Conservation (phyloP, 768 basidiomycete species). For the Collybiopsis luxurians region DNA sequence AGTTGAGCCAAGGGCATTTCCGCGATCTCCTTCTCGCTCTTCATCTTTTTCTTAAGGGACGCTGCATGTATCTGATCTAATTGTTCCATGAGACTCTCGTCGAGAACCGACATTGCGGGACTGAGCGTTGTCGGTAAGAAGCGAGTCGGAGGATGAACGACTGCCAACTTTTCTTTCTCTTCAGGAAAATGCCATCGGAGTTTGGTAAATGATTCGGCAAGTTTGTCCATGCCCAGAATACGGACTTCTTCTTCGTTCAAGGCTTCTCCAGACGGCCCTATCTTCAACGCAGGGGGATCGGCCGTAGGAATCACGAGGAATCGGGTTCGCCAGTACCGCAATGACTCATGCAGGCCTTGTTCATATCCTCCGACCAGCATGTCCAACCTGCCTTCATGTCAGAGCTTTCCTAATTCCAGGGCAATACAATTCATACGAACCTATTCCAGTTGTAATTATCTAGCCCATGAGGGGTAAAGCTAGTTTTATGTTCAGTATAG, state of each 20-base stretch:
- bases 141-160: conserved; percentile 57
- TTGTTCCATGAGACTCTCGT: conserved; percentile 75
- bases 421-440: conserved; percentile 31
- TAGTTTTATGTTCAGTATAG: conserved; percentile 75
- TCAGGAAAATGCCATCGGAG: conserved; percentile 75
- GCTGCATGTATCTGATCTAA: conserved; percentile 77
- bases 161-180: conserved; percentile 50
- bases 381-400: conserved; percentile 54
- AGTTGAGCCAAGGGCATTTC: conserved; percentile 64
- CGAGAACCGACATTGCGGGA: conserved; percentile 75
- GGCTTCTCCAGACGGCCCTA: conserved; percentile 66
- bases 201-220: conserved; percentile 85
- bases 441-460: conserved; percentile 88
- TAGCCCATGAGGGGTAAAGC: conserved; percentile 74
- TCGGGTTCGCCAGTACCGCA: conserved; percentile 92
- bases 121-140: conserved; percentile 84
- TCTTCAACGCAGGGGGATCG: conserved; percentile 56
- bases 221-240: conserved; percentile 85
- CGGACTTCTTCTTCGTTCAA: conserved; percentile 87
- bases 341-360: conserved; percentile 72
- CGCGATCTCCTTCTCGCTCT: conserved; percentile 69
- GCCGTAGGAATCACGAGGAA: conserved; percentile 90
- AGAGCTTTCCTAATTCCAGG: neutral
- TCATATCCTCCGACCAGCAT: conserved; percentile 86
- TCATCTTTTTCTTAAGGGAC: conserved; percentile 79